Base-by-base conservation (phyloP, 768 basidiomycete genomes). In the Trametes sanguinea region DNA sequence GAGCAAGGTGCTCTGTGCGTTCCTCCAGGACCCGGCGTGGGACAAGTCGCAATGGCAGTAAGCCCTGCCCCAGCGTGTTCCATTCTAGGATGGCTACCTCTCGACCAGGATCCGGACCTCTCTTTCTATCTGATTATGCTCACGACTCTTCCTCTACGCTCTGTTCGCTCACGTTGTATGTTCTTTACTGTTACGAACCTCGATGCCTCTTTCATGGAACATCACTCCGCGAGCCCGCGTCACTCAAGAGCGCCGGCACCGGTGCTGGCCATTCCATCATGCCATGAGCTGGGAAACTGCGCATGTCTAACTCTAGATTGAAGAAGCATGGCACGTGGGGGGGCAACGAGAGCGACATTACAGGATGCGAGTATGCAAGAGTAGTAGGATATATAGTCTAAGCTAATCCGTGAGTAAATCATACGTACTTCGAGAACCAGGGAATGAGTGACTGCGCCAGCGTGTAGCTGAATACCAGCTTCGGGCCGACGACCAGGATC, bases 381-480 rank as follows among this genome's bases (percentile, higher is more conserved):
- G 27, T 50, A 30, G 27, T 50, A 50, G 29, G 48, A 32, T 50
- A 50, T 11, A 42, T 47, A 8, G 42, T 13, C 17, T 48, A 45
- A 30, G 62, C 14, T 27, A 42, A 22, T 8, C 10, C 33, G 32
- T 46, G 2, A 48, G 55, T 22, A 7, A 33, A 52, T 67, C 69
- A 92, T 64, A 92, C 91, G 74, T 92, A 95, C 74, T 92, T 85
- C 45, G 88, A 84, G 76, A 95, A 97, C 69, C 89, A 78, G 48
- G 95, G 95, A 79, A 98, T 98, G 75, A 98, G 81, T 16, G 90
- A 91, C 76, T 98, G 96, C 10, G 96, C 96, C 3, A 98, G 84
- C 51, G 96, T 98, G 80, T 96, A 98, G 69, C 92, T 94, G 84
- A 98, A 98, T 68, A 98, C 94, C 39, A 98, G 86, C 78, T 98